Base-by-base conservation (phyloP, 306 rosid genomes). In the Trifolium fragiferum region DNA sequence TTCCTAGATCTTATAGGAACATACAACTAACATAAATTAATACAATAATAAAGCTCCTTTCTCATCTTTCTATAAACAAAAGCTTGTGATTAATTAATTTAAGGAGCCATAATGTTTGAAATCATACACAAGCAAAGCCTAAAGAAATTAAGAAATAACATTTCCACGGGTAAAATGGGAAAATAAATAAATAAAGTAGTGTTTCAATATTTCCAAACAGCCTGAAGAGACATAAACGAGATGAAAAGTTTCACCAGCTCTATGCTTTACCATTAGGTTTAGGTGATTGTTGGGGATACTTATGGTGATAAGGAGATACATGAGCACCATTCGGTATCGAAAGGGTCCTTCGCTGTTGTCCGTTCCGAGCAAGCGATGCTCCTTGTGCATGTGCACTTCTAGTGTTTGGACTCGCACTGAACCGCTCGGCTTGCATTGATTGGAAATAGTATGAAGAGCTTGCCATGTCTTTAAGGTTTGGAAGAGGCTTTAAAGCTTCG, bases 381-480 rank as follows among this genome's bases (percentile, higher is more conserved):
- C 84, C 97, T 63, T 80, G 96, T 3, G 81, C 60, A 58, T 87
- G 84, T 14, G 87, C 87, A n/a, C 84, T 89, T 84, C 92, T 79
- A 23, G 92, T 72, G 53, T 85, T 88, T 0, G 97, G 97, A 83
- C 95, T 93, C 1, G 90, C 87, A 21, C 89, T 72, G 9, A 84
- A 41, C 5, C 96, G 92, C 72, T 91, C 97, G 4, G 84, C 84
- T 76, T 88, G 88, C 89, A 91, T 85, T 18, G 96, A 80, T 82
- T 93, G 98, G 81, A 91, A 93, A 76, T 86, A 89, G 67, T 93
- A 93, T 2, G 97, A 93, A 44, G 97, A 91, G 85, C 97, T 91
- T 41, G 97, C 98, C 97, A 93, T 91, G 86, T 93, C 98, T 85
- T 91, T 93, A 8, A 93, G 97, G 85, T 84, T 88, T 66, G 92